Conservation (phyloP, 192 early-diverging fungal genomes). For the Pilobolus umbonatus region DNA sequence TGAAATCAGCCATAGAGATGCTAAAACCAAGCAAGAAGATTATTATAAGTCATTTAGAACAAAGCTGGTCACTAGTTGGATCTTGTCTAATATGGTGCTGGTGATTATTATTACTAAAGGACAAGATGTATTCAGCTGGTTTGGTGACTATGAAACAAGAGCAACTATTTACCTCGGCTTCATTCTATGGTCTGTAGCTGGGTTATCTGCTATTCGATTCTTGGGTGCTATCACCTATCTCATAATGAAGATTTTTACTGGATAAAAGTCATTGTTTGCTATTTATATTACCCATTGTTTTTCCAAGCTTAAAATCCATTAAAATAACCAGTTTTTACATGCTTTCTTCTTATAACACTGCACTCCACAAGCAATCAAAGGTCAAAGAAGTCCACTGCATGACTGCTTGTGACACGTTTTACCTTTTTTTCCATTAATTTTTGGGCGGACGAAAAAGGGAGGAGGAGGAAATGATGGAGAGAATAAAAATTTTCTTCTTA, state of each 20-base stretch:
- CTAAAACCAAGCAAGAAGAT: constrained; percentile 46
- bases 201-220: constrained; percentile 62
- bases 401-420: no score
- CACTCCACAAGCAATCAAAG: no score
- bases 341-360: no score
- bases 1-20: constrained; percentile 52
- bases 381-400: no score
- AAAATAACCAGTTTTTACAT: no score
- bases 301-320: no score
- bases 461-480: no score
- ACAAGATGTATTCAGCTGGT: constrained; percentile 28
- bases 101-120: constrained; percentile 61
- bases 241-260: constrained; percentile 54
- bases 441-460: no score
- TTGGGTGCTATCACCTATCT: constrained; percentile 63
- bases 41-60: constrained; percentile 79
- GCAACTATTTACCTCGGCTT: constrained; percentile 51
- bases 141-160: constrained; percentile 29
- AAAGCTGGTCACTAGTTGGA: constrained; percentile 66
- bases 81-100: constrained; percentile 63
- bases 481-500: no score
- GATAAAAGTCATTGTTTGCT: constrained; percentile 19
- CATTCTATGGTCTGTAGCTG: constrained; percentile 76
- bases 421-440: no score
- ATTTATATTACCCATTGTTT: no score